Base-by-base conservation (phyloP, 805 yeast species). In the Kluyveromyces nonfermentans region DNA sequence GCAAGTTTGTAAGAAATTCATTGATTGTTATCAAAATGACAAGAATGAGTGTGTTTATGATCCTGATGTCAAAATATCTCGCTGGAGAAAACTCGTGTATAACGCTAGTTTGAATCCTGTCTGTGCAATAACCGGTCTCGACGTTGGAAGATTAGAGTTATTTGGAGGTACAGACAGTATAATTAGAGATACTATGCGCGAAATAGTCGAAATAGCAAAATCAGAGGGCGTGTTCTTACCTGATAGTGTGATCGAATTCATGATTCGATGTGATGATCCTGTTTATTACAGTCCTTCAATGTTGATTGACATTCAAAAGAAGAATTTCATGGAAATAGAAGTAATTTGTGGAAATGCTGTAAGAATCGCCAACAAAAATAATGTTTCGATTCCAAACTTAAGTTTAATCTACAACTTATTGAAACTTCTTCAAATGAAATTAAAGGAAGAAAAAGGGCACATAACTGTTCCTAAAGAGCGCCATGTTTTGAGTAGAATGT, bases 31-130 rank as follows among this genome's bases (percentile, higher is more conserved):
- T 57, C 49, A 61, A 31, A 69, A 69, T 41, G 69, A 64, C 4
- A 52, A 63, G 37, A 75, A 75, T 49, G 47, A 54, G 2, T 63
- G 70, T 50, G 51, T 52, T 15, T 66, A 68, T 42, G 69, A 65
- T 42, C 66, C 67, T 7, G 69, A 75, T 50, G 74, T 73, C 40
- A 69, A 70, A 56, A 68, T 58, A 58, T 67, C 73, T 33, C 69
- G 90, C 50, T 80, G 85, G 77, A 64, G 70, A 45, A 83, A 83
- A 57, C 68, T 83, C 48, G 70, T 83, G n/a, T 82, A 82, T 63
- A 83, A 82, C 56, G 79, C 83, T 17, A 65, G 80, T 1, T 68
- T 78, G 56, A 83, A 83, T 62, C 72, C 87, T 5, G 60, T 74
- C 5, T 70, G 80, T 46, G 76, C 84, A 1, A 57, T 80, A 41